Evolutionary conservation across 208 protist species (phyloP).

Genomic region (Wallacemonas collosoma): DNA sequence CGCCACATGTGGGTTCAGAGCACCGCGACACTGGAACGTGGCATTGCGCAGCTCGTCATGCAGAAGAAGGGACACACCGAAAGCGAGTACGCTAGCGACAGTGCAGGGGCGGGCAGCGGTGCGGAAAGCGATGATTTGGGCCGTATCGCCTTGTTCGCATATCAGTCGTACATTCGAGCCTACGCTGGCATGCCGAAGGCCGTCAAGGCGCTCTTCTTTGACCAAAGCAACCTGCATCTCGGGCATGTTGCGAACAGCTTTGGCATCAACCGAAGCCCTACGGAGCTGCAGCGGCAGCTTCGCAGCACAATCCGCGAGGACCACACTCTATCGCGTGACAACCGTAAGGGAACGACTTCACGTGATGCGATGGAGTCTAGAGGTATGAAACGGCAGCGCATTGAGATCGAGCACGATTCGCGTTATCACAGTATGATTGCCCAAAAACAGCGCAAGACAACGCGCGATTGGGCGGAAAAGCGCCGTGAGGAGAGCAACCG

Average conservation of each 20-base stretch:
- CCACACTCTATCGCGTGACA: constrained; percentile 60
- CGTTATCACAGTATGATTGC: constrained; percentile 73
- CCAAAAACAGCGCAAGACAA: constrained; percentile 84
- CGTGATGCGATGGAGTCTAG: constrained; percentile 19
- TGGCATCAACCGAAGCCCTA: constrained; percentile 87
- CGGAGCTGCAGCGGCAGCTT: constrained; percentile 70
- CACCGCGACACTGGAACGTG: constrained; percentile 82
- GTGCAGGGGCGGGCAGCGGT: constrained; percentile 41
- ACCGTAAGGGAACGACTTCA: constrained; percentile 42
- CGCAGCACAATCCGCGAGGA: constrained; percentile 70
- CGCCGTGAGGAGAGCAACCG: constrained; percentile 46
- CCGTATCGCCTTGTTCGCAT: constrained; percentile 95
- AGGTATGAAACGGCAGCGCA: constrained; percentile 53
- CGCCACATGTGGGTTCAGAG: constrained; percentile 96
- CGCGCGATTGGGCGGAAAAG: constrained; percentile 77
- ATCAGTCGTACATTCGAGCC: constrained; percentile 97
- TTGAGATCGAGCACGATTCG: constrained; percentile 77
- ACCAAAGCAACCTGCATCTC: constrained; percentile 93
- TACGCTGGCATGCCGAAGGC: constrained; percentile 92
- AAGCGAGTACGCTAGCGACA: constrained; percentile 2
- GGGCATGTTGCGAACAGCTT: constrained; percentile 93
- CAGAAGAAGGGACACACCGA: constrained; percentile 21
- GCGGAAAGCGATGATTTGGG: constrained; percentile 93
- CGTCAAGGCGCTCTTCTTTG: constrained; percentile 55
- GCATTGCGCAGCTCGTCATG: constrained; percentile 91